Evolutionary conservation across 768 basidiomycete genomes (phyloP), one percentile per base, ranked within the genome.

Genomic region (Xerocomus spinulosus): DNA sequence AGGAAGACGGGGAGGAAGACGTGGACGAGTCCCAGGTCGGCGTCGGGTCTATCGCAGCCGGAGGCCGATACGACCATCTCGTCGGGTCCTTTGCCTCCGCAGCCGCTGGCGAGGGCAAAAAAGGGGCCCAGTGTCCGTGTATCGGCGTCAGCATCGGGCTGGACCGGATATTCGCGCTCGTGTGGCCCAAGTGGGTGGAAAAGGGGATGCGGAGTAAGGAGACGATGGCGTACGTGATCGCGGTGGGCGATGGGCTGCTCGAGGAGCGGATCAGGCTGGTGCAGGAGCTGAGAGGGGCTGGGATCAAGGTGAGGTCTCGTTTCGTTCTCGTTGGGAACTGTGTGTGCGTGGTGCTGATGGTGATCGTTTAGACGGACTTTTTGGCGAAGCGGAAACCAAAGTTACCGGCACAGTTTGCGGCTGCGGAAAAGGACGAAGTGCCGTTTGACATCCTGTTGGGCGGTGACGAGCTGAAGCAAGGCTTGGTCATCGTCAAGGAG

Each of bases 21-120:
- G 71, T 92, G 30, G 95, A 98, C 67, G 95, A 97, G 64, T 87
- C 89, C 1, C 79, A 85, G 56, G 83, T 98, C 32, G 96, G 96
- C 17, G 92, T 98, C 3, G 96, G 96, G n/a, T 96, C 93, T 13
- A 95, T 99, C 65, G 96, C 94, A n/a, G 96, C 90, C 1, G 96
- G 96, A 10, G 96, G 96, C 9, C 79, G 96, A 28, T 99, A 99
- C 68, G 96, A 98, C 72, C 83, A 85, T 45, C 85, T 99, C 20
- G 95, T 99, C 1, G 86, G 89, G 25, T 80, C 92, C 74, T 96
- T 99, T 74, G 76, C 80, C n/a, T 74, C 83, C 0, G 86, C 87
- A 0, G 87, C 92, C 0, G 78, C 89, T 0, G 84, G 81, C 2
- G 82, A 83, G 43, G 79, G 80, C 23, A 91, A 88, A 72, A 81